phyloP scores from a whole-genome alignment of 352 stramenopile species.

The Thalassiosira sp. region DNA sequence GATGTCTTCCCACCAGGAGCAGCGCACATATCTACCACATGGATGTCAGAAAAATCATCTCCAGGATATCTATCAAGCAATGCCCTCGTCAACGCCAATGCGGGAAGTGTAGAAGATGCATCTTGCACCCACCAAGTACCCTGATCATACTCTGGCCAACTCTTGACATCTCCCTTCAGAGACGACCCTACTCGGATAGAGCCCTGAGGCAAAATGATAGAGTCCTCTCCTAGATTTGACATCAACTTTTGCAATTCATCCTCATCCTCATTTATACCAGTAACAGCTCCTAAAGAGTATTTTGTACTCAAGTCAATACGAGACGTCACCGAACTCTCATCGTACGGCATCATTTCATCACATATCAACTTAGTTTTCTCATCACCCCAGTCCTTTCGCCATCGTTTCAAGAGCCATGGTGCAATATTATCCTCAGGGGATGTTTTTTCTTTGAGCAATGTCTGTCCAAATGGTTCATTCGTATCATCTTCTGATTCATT shows the following conservation, averaged over 20 bases:
- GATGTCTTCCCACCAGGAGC: conserved; percentile 95
- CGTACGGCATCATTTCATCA: conserved; percentile 59
- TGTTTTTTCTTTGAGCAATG: conserved; percentile 54
- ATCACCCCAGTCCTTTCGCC: conserved; percentile 61
- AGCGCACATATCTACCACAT: conserved; percentile 93
- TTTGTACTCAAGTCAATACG: conserved; percentile 55
- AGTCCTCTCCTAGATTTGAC: conserved; percentile 39
- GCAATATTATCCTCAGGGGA: conserved; percentile 66
- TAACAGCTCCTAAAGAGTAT: conserved; percentile 14
- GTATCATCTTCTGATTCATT: conserved; percentile 18
- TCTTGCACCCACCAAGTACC: conserved; percentile 82
- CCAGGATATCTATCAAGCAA: conserved; percentile 36
- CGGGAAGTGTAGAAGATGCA: conserved; percentile 72
- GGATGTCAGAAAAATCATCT: conserved; percentile 51
- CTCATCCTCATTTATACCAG: conserved; percentile 10
- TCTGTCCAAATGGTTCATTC: conserved; percentile 25
- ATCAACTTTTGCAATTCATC: conserved; percentile 24
- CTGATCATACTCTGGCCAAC: conserved; percentile 69
- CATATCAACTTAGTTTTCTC: conserved; percentile 61
- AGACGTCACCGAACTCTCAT: conserved; percentile 29
- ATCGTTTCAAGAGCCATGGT: conserved; percentile 66
- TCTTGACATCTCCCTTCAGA: conserved; percentile 39
- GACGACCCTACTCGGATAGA: conserved; percentile 42
- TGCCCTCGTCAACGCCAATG: conserved; percentile 59
- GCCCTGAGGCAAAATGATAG: conserved; percentile 48